Base-by-base conservation (phyloP, 192 early-diverging fungal genomes). In the Coemansia sp. region DNA sequence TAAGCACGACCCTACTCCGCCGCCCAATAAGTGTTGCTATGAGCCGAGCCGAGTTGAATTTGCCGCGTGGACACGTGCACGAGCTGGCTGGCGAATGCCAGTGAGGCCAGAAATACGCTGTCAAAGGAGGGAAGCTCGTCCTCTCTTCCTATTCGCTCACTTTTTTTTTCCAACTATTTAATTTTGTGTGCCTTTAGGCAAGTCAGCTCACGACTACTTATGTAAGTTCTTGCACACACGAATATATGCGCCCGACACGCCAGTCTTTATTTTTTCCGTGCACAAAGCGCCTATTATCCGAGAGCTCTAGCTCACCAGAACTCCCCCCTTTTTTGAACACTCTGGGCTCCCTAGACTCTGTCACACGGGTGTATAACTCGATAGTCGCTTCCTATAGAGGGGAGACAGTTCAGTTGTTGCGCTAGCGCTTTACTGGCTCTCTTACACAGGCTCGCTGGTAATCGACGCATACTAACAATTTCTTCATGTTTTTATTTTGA, bases 91-190 rank as follows among this genome's bases (percentile, higher is more conserved):
- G 66, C 66, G 53, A 61, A 62, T 62, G 17, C n/a, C 9, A 36
- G 46, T 39, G 34, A 19, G 19, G 19, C 46, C 51, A 53, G 11
- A 29, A 14, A 29, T 27, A 23, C 51, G 11, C n/a, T 29, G 51
- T 29, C 51, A 25, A 53, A 29, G 23, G 51, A 25, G 25, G 23
- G n/a, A 46, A 11, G 29, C 19, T 1, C 44, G 27, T 29, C 61
- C 61, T 55, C 68, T 63, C 68, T 70, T 63, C 61, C 61, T 61
- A 70, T 70, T 70, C 68, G 68, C 61, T 63, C 68, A 53, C 62
- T 5, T 19, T 57, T 60, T 68, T 68, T 45, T 68, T 45, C 46
- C 38, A 21, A 44, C 44, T 39, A 29, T 51, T 50, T 48, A 59
- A 46, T 67, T 55, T 3, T 31, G 27, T n/a, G 36, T 44, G 21